These are phyloP conservation scores for Rhazya stricta DNA, from an alignment of 257 asterid genomes.

Conservation along the genomic window DNA sequence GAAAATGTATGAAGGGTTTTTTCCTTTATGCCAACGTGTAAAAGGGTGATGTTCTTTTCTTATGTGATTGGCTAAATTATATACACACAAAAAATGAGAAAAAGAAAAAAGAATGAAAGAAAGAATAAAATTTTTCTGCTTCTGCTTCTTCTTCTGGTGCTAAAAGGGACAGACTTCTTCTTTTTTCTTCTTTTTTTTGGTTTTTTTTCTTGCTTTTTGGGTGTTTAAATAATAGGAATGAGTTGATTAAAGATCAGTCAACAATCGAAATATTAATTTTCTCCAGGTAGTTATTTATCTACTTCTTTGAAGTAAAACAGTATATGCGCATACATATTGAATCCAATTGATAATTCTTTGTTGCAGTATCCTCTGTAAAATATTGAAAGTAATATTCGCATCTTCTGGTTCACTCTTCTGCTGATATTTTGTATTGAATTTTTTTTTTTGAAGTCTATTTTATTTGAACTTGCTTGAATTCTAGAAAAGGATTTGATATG, in stretches of 20 bases:
- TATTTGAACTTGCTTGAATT: constrained; percentile 8
- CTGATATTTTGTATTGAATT: no score
- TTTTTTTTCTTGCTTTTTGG: neutral
- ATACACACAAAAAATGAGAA: neutral
- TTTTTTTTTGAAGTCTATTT: neutral
- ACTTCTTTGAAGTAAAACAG: neutral
- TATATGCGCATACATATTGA: neutral
- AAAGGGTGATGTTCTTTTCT: neutral
- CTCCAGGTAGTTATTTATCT: neutral
- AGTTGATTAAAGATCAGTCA: neutral
- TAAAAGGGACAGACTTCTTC: neutral
- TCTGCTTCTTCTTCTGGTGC: neutral
- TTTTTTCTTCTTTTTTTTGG: neutral
- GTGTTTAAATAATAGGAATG: neutral
- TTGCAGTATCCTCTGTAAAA: neutral
- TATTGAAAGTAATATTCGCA: neutral
- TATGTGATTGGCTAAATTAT: neutral
- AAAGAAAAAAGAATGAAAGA: neutral
- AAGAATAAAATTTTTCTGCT: neutral
- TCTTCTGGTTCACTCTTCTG: neutral
- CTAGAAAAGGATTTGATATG: neutral
- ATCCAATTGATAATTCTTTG: constrained; percentile 6
- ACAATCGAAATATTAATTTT: neutral
- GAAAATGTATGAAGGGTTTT: neutral
- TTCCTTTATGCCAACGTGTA: neutral